Evolutionary conservation across 1,284 basidiomycete genomes (phyloP), one percentile per base, ranked within the genome.

Genomic region (Apiotrichum montevideense): DNA sequence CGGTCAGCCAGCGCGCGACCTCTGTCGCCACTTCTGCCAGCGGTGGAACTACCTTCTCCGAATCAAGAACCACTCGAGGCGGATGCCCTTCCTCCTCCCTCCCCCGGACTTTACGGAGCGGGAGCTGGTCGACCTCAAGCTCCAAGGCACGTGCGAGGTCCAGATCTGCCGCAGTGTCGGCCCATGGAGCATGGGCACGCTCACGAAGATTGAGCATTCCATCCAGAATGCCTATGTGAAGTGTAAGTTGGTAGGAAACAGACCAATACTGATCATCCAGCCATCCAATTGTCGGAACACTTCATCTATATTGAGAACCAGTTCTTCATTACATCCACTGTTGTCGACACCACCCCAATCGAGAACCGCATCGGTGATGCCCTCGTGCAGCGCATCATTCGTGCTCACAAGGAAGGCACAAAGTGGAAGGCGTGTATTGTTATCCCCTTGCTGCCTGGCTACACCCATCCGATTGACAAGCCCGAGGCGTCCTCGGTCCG

Each of bases 331-430:
- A 90, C 93, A 0, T 96, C 90, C 29, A 97, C 95, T 1, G 80
- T 85, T 1, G 85, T 95, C 33, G 88, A 88, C 64, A 91, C 92
- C 58, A 85, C 90, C 43, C 83, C 84, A 66, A 83, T 98, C 50
- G 91, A 95, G 77, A 99, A 99, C 77, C 83, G 83, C 65, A 96
- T 98, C 54, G 95, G 94, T 32, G 90, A 98, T 70, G 93, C 95
- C 2, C 81, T 99, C 15, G 92, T 98, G 7, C 83, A 87, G 65
- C 85, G 95, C 10, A 95, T 96, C 68, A 87, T 97, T 58, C 84
- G 87, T 4, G 96, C 96, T 1, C 87, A 96, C 71, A 81, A 80
- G 33, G 88, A 94, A 65, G 80, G 83, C 3, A 88, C 84, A 1
- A 83, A 84, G 4, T 98, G 95, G 95, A 87, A 87, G 66, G 94